Percentiles rank a stretch among this genome's conserved stretches.
These are phyloP conservation scores for Pseudoneurospora amorphoporcata DNA, from an alignment of 495 filamentous ascomycete genomes.

Conservation along the genomic window DNA sequence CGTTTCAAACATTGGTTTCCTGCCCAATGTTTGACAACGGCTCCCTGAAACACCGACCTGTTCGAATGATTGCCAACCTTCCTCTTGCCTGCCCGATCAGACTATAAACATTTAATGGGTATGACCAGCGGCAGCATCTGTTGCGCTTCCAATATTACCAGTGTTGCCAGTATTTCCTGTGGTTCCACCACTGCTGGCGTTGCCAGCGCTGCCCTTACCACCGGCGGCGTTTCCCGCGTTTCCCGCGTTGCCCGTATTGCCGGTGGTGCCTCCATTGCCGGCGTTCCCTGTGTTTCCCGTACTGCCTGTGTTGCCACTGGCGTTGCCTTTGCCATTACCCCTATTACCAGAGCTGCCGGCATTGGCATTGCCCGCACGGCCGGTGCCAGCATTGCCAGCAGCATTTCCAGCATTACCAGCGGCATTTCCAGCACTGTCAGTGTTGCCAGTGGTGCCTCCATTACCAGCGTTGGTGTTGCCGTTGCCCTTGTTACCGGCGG, in stretches of 20 bases:
- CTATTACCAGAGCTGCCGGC: neutral
- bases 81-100: neutral
- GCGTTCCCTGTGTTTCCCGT: neutral
- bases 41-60: neutral
- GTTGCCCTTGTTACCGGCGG: neutral
- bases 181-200: neutral
- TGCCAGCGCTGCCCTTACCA: neutral
- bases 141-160: neutral
- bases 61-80: neutral
- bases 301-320: neutral
- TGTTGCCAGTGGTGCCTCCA: neutral
- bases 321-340: no score
- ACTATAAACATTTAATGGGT: neutral
- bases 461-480: neutral
- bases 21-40: neutral
- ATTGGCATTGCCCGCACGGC: neutral
- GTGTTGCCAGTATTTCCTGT: neutral
- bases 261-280: neutral
- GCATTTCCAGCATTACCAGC: neutral
- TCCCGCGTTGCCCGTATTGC: neutral
- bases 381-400: neutral
- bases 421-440: neutral
- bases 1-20: neutral
- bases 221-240: neutral
- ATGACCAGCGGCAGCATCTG: neutral